Percentiles rank a stretch among this genome's conserved stretches.
Evolutionary conservation across 2,329 filamentous ascomycete species (phyloP).

Genomic region (Xylaria sp.): DNA sequence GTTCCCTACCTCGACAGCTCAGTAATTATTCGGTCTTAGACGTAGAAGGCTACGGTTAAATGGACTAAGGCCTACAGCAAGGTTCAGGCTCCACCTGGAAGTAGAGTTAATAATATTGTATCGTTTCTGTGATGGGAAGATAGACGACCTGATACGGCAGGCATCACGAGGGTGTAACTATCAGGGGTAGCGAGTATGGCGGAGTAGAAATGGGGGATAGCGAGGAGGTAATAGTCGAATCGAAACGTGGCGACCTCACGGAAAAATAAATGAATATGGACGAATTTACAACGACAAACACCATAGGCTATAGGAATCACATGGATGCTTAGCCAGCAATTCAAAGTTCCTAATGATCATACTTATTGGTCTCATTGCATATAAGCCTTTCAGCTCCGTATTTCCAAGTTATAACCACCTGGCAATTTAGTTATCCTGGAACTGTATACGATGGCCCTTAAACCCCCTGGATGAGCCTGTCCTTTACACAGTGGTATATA

Average conservation of each 20-base stretch:
- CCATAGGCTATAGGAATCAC: neutral
- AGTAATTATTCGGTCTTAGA: slow-evolving; percentile 15
- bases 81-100: neutral
- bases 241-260: neutral
- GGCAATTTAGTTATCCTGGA: neutral
- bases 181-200: neutral
- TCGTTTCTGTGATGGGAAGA: neutral
- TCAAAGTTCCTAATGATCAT: neutral
- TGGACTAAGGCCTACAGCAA: neutral
- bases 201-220: neutral
- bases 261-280: neutral
- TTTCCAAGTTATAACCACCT: neutral
- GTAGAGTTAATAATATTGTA: neutral
- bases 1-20: slow-evolving; percentile 35
- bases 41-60: neutral
- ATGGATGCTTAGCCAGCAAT: neutral
- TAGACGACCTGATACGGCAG: too few species aligned
- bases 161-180: too few species aligned
- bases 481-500: neutral
- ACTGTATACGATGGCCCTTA: neutral
- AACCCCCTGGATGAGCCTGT: neutral
- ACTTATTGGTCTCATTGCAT: neutral
- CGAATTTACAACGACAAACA: neutral
- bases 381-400: neutral
- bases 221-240: neutral